Base-by-base conservation (phyloP, 2,329 filamentous ascomycete species). In the Scedosporium boydii region DNA sequence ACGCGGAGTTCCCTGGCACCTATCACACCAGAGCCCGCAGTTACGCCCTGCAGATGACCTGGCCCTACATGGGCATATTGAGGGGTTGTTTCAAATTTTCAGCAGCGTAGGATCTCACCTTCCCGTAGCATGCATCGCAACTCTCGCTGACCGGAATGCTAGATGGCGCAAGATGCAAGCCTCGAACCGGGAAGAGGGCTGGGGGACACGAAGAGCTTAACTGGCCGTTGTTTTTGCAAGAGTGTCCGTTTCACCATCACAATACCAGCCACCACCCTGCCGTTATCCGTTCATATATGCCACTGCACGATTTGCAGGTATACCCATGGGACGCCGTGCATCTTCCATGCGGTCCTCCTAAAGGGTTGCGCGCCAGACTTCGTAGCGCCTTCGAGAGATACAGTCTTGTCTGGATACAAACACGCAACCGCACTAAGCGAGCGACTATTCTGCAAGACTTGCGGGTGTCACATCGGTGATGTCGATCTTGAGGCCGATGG, bases 221-320 rank as follows among this genome's bases (percentile, higher is more conserved):
- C 75, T 38, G 78, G 77, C n/a, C 73, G 73, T 62, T 81, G 79
- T 68, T 72, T 74, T 66, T 82, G 79, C 67, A 74, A 75, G 60
- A 73, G 75, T 26, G 70, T 78, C 5, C 73, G 77, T 66, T 77
- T 78, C 68, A 74, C 70, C 4, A 63, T 81, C 63, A 73, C 75
- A 4, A 64, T 81, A 0, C 74, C 76, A 0, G 66, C 65, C 3
- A 68, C 72, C 0, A 66, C 68, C 1, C 73, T 81, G 0, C 79
- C 78, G 0, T 70, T 81, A 4, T 68, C 70, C 12, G 71, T 73
- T 14, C 74, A 79, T 63, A 69, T 80, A 60, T 81, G 79, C 66
- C 75, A 78, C 64, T 81, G 79, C 69, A 75, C 73, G 65, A 66
- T 76, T 34, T 81, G 79, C 60, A 76, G 78, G 42, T 74, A 74